Evolutionary conservation across 1,139 yeast genomes (phyloP), one percentile per base, ranked within the genome.

Genomic region (Spathaspora jeffriesii): DNA sequence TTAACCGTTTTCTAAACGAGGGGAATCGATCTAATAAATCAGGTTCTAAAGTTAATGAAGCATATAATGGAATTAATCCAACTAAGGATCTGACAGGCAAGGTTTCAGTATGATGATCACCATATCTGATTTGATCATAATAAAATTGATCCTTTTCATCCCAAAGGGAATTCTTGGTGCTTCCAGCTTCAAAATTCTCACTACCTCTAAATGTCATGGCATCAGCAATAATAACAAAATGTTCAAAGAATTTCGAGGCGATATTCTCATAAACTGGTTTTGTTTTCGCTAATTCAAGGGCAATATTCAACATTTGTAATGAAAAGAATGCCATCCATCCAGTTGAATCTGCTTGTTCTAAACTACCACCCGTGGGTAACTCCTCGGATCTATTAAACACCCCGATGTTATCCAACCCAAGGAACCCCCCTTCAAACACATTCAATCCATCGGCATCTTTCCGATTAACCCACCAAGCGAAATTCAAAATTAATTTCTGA

Each of bases 321-420:
- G 89, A 83, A 69, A 85, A 92, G 71, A 93, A 92, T 0, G 97
- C 98, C 96, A 92, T 89, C 98, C 98, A 92, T 40, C 97, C 97
- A 7, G 98, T 92, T 25, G 96, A 89, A 65, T 92, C 98, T 1
- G 98, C 97, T 68, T 92, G 98, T 65, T 91, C 96, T 56, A 92
- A 76, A 42, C 78, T 81, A 45, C 97, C 97, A 36, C 97, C 97
- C 1, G 96, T 89, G 30, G 98, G 98, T 59, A 89, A 75, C 1
- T 96, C 96, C 69, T 92, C 98, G 2, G 96, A 88, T 64, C 98
- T 81, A 65, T 92, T 92, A 72, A 92, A 92, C 52, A 92, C 78
- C 56, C 98, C 97, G 67, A 92, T 92, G 65, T 92, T 92, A 69
- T 92, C 98, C 52, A 92, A 76, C 7, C 98, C 98, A 49, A 92